Evolutionary conservation across 2,329 filamentous ascomycete genomes (phyloP).

Genomic region (Sporothrix protearum): DNA sequence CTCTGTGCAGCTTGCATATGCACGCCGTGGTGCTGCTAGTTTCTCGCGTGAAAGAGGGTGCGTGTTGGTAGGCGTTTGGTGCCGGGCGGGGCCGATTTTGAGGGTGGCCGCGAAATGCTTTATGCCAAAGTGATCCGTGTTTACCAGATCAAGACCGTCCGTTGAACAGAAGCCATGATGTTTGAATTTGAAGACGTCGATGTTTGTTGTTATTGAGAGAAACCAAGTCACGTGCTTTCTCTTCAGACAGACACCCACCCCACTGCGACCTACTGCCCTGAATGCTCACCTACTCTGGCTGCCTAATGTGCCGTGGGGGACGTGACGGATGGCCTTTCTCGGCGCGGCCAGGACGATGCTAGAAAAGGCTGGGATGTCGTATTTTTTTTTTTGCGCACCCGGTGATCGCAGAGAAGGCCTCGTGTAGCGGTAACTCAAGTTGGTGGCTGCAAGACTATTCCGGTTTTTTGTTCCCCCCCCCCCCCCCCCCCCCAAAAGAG

Average conservation of each 20-base stretch:
- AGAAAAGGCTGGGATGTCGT: background rate
- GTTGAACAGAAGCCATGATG: background rate
- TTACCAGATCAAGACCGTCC: background rate
- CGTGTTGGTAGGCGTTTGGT: background rate
- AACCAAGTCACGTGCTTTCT: background rate
- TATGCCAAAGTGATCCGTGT: background rate
- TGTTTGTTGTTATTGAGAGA: background rate
- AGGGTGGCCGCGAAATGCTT: background rate
- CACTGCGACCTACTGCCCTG: background rate
- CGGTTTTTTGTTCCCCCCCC: too few relatives aligned
- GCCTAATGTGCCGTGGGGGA: constrained; percentile 9
- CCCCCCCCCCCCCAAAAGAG: too few relatives aligned
- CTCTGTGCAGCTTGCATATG: constrained; percentile 14
- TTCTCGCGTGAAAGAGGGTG: background rate
- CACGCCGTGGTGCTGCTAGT: constrained; percentile 1
- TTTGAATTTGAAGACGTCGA: background rate
- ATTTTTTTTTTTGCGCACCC: background rate
- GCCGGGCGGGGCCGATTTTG: background rate
- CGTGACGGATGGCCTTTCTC: background rate
- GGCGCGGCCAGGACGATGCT: constrained; percentile 6
- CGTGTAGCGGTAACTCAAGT: background rate
- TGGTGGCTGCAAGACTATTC: background rate
- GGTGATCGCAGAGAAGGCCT: background rate
- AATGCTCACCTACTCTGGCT: background rate
- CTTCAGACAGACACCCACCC: too few relatives aligned